Conservation (phyloP, 2,329 filamentous ascomycete species). For the Fusarium denticulatum region DNA sequence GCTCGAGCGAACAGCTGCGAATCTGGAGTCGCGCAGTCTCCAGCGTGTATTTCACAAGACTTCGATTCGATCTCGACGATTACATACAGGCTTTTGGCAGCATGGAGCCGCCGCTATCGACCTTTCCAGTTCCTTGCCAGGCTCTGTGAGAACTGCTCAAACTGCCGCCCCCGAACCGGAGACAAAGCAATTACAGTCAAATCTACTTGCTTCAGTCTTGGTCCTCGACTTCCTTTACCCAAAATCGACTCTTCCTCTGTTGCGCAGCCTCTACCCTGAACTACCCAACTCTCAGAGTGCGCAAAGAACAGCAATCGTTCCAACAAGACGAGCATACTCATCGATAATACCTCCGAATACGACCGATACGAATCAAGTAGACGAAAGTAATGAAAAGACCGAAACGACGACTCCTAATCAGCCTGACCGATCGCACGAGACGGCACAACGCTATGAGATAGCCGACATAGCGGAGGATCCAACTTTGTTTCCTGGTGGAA, state of each 20-base stretch:
- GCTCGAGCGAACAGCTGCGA: conserved; percentile 67
- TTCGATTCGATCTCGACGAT: conserved; percentile 53
- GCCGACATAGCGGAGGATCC: not conserved
- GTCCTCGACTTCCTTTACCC: conserved; percentile 68
- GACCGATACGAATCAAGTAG: not conserved
- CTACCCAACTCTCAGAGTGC: conserved; percentile 39
- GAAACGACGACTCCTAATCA: not conserved
- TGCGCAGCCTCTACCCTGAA: conserved; percentile 52
- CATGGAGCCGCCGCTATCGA: conserved; percentile 63
- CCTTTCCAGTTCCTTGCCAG: conserved; percentile 55
- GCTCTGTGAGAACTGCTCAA: conserved; percentile 43
- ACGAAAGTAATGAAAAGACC: not conserved
- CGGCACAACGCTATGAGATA: not conserved
- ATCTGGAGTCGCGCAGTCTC: conserved; percentile 65
- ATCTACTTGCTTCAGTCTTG: conserved; percentile 58
- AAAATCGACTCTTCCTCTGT: conserved; percentile 53
- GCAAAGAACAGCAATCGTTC: conserved; percentile 3
- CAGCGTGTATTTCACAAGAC: conserved; percentile 60
- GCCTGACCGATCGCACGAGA: not conserved
- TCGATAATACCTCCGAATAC: conserved; percentile 33
- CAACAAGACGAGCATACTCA: conserved; percentile 43
- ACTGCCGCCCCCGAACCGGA: conserved; percentile 36
- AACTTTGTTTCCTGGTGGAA: not conserved
- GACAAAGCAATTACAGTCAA: conserved; percentile 38
- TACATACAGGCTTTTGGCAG: conserved; percentile 64